These are phyloP conservation scores for Anastatica hierochuntica DNA, from an alignment of 345 rosid species.

Conservation along the genomic window DNA sequence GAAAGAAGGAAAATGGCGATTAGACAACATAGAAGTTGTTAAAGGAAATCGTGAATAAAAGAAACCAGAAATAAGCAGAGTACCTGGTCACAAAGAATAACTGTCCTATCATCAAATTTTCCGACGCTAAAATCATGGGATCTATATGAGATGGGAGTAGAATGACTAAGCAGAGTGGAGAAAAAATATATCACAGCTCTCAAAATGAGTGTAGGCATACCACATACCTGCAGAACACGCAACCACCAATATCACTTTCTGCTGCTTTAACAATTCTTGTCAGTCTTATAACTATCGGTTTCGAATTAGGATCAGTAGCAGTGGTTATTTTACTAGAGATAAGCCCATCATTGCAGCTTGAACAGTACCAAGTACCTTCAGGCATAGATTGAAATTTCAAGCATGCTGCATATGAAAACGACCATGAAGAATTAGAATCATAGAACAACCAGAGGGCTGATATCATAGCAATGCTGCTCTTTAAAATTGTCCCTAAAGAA, in stretches of 20 bases:
- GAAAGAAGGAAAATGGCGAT: conserved; percentile 16
- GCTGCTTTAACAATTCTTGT: conserved; percentile 61
- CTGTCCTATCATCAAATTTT: conserved; percentile 70
- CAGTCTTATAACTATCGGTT: conserved; percentile 50
- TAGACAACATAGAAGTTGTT: conserved; percentile 13
- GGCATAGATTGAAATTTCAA: conserved; percentile 54
- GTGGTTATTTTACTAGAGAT: conserved; percentile 31
- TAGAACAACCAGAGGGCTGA: conserved; percentile 33
- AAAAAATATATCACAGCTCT: background rate
- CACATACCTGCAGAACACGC: conserved; percentile 53
- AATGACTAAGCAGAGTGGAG: background rate
- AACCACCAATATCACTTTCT: conserved; percentile 78
- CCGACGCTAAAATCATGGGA: conserved; percentile 64
- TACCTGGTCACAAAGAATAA: conserved; percentile 96
- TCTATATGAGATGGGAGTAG: no score
- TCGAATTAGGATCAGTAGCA: conserved; percentile 30
- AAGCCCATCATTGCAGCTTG: conserved; percentile 49
- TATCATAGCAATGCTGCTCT: background rate
- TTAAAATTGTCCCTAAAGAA: no score
- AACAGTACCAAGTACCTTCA: conserved; percentile 70
- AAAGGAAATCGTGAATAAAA: background rate
- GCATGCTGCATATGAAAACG: conserved; percentile 62
- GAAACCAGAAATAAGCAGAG: conserved; percentile 15
- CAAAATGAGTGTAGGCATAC: background rate
- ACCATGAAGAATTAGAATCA: conserved; percentile 15